Percentiles rank a stretch among this genome's conserved stretches.
These are phyloP conservation scores for Clonostachys rosea DNA, from an alignment of 2,329 filamentous ascomycete species.

Conservation along the genomic window DNA sequence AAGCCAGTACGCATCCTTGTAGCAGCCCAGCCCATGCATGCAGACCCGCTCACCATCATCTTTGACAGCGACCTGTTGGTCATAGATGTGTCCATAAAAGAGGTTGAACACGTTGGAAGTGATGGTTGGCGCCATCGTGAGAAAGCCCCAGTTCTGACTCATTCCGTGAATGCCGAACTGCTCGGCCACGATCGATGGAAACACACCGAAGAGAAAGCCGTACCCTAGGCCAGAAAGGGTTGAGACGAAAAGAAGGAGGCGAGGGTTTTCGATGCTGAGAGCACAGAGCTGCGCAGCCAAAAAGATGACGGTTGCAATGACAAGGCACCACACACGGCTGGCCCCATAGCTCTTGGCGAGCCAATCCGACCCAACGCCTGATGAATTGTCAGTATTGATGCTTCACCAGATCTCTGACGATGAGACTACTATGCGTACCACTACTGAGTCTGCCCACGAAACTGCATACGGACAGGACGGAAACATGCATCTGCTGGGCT, in stretches of 20 bases:
- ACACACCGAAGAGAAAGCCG: conserved; percentile 90
- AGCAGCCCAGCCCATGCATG: conserved; percentile 73
- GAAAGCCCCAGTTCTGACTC: conserved; percentile 93
- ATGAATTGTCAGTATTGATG: background rate
- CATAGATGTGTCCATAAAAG: conserved; percentile 81
- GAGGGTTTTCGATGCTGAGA: conserved; percentile 70
- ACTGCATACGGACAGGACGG: conserved; percentile 83
- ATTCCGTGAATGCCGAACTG: conserved; percentile 86
- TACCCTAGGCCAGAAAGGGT: conserved; percentile 84
- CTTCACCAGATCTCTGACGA: conserved; percentile 7
- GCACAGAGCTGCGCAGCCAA: conserved; percentile 74
- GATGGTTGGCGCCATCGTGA: conserved; percentile 84
- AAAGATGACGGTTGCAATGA: conserved; percentile 74
- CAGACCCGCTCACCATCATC: conserved; percentile 69
- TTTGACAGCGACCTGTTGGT: conserved; percentile 68
- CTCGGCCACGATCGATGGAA: conserved; percentile 83
- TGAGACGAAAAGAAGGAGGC: conserved; percentile 73
- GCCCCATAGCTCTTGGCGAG: conserved; percentile 76
- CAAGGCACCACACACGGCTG: conserved; percentile 88
- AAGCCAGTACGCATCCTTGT: conserved; percentile 73
- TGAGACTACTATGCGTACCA: conserved; percentile 40
- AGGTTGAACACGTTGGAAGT: conserved; percentile 91
- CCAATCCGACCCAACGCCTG: conserved; percentile 85
- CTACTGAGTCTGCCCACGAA: conserved; percentile 78
- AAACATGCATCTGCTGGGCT: conserved; percentile 87